phyloP scores from a whole-genome alignment of 2,329 filamentous ascomycete species.

The Ploettnerulaceae sp. region DNA sequence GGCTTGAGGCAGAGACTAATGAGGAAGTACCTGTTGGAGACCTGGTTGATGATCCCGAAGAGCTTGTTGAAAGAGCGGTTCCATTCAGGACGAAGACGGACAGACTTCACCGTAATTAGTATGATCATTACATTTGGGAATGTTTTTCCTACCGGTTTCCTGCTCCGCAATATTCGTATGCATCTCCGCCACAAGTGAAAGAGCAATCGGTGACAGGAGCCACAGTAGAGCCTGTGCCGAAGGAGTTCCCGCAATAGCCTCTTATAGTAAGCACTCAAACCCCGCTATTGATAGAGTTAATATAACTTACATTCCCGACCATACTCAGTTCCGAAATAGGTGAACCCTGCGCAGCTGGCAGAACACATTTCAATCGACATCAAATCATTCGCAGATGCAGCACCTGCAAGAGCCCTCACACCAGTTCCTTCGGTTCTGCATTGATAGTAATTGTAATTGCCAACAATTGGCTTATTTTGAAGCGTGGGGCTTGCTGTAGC shows the following conservation, averaged over 20 bases:
- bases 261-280: not conserved
- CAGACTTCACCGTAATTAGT: constrained; percentile 14
- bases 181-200: constrained; percentile 25
- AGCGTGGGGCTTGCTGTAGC: not conserved
- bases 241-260: constrained; percentile 23
- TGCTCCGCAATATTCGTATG: constrained; percentile 34
- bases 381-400: constrained; percentile 13
- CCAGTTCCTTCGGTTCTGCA: constrained; percentile 33
- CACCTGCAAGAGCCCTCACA: constrained; percentile 24
- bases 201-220: constrained; percentile 15
- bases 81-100: constrained; percentile 27
- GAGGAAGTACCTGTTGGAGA: not conserved
- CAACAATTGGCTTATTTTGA: not conserved
- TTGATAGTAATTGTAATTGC: constrained; percentile 27
- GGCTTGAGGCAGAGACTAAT: constrained; percentile 1
- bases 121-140: not conserved
- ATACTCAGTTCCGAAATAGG: constrained; percentile 23
- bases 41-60: constrained; percentile 6
- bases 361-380: constrained; percentile 30
- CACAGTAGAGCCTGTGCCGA: constrained; percentile 10
- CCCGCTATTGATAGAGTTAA: not conserved
- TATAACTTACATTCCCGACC: constrained; percentile 13
- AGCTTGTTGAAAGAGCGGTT: constrained; percentile 6
- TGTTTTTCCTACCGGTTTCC: constrained; percentile 6
- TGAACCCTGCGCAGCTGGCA: constrained; percentile 18